phyloP scores from a whole-genome alignment of 352 stramenopile species.

The Globisporangium okanoganense region DNA sequence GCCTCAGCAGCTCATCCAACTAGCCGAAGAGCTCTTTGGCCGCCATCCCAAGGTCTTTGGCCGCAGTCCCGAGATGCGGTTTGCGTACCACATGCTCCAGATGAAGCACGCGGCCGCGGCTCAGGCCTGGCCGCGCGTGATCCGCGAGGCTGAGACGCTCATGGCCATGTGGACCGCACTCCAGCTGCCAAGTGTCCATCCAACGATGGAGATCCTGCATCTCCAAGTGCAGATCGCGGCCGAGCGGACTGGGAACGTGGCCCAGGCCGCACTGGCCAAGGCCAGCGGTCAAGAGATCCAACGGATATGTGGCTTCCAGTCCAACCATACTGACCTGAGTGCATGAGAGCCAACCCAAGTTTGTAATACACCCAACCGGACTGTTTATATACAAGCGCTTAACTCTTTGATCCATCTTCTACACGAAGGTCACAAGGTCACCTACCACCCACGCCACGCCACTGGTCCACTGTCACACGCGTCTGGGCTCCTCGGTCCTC shows the following conservation, averaged over 20 bases:
- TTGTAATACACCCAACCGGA: neutral
- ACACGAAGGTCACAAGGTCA: neutral
- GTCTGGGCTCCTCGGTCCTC: neutral
- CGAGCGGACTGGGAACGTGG: slow-evolving; percentile 17
- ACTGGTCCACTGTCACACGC: slow-evolving; percentile 1
- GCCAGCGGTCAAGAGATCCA: slow-evolving; percentile 20
- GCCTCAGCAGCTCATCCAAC: slow-evolving; percentile 14
- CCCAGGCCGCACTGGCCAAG: slow-evolving; percentile 13
- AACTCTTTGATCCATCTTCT: neutral
- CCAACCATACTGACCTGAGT: neutral
- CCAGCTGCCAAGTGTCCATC: slow-evolving; percentile 27
- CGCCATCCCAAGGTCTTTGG: slow-evolving; percentile 18
- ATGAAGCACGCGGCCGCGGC: slow-evolving; percentile 29
- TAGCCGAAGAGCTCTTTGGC: slow-evolving; percentile 10
- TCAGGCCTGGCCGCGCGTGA: slow-evolving; percentile 25
- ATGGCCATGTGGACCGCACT: slow-evolving; percentile 31
- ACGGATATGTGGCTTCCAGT: slow-evolving; percentile 27
- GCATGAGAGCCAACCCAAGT: neutral
- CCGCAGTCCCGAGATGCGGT: slow-evolving; percentile 27
- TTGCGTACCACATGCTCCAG: slow-evolving; percentile 38
- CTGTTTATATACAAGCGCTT: slow-evolving; percentile 1
- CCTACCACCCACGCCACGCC: too few species aligned
- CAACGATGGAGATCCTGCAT: slow-evolving; percentile 48
- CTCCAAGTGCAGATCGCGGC: slow-evolving; percentile 44
- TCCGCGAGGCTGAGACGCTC: slow-evolving; percentile 26